Evolutionary conservation across 2,329 filamentous ascomycete genomes (phyloP).

Genomic region (Neophaeococcomyces aloes): DNA sequence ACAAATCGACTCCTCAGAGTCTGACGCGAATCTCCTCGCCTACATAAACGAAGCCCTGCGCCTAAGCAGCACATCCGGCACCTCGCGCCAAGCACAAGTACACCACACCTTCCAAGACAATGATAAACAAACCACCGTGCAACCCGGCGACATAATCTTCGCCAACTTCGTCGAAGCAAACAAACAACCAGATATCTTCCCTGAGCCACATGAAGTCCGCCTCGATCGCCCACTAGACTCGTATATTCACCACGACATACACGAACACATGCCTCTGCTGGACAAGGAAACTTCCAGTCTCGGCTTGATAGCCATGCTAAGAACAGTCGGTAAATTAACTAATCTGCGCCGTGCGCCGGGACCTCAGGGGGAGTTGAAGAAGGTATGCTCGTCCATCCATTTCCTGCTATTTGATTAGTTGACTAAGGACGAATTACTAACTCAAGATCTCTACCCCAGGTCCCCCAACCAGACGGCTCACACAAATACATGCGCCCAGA

Average conservation of each 20-base stretch:
- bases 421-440: slow-evolving; percentile 43
- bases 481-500: slow-evolving; percentile 57
- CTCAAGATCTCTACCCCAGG: slow-evolving; percentile 15
- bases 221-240: slow-evolving; percentile 31
- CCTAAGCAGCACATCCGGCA: slow-evolving; percentile 20
- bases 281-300: no score
- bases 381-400: no score
- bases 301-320: slow-evolving; percentile 33
- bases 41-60: slow-evolving; percentile 22
- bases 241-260: slow-evolving; percentile 38
- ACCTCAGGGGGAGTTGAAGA: slow-evolving; percentile 32
- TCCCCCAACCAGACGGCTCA: slow-evolving; percentile 45
- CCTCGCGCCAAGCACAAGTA: slow-evolving; percentile 17
- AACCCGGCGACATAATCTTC: slow-evolving; percentile 18
- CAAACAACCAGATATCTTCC: slow-evolving; percentile 29
- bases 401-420: slow-evolving; percentile 56
- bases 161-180: slow-evolving; percentile 25
- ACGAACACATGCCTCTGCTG: no score
- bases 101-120: slow-evolving; percentile 17
- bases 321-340: slow-evolving; percentile 31
- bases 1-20: slow-evolving; percentile 18
- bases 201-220: slow-evolving; percentile 34
- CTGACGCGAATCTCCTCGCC: slow-evolving; percentile 22
- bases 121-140: slow-evolving; percentile 11
- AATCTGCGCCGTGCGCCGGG: slow-evolving; percentile 34